A percentile compares a stretch with the other conserved stretches of the same genome.
Evolutionary conservation across 202 grass and related monocot species (phyloP).

Genomic region (Panicum hallii): DNA sequence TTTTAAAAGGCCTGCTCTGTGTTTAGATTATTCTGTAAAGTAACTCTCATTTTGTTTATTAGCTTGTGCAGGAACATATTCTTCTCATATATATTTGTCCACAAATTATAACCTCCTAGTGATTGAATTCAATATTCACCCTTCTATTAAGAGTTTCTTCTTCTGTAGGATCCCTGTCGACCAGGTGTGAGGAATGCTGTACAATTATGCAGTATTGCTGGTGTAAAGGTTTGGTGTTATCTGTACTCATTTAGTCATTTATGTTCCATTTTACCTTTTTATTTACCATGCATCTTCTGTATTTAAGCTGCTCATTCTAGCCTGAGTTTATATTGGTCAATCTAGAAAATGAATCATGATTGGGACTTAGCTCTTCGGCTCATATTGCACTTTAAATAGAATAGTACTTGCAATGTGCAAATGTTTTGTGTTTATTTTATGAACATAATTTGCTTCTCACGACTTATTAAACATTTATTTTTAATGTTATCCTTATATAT

Average conservation of each 20-base stretch:
- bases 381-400: neutral
- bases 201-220: slow-evolving; percentile 77
- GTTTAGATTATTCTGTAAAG: slow-evolving; percentile 1
- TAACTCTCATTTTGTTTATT: neutral
- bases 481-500: neutral
- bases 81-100: neutral
- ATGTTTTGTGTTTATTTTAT: neutral
- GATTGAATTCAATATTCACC: slow-evolving; percentile 22
- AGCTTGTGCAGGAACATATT: neutral
- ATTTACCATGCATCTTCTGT: neutral
- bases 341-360: neutral
- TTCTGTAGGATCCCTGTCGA: slow-evolving; percentile 85
- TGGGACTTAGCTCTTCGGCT: neutral
- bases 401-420: slow-evolving; percentile 3
- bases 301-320: neutral
- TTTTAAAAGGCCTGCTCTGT: neutral
- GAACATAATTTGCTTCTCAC: slow-evolving; percentile 9
- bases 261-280: neutral
- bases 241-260: neutral
- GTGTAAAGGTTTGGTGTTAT: slow-evolving; percentile 70
- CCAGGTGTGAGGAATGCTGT: slow-evolving; percentile 89
- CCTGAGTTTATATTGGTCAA: slow-evolving; percentile 9
- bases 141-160: slow-evolving; percentile 39
- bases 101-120: slow-evolving; percentile 2
- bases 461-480: neutral